Evolutionary conservation across 164 flowering plant genomes (phyloP), one percentile per base, ranked within the genome.

Genomic region (Vitis rupestris): DNA sequence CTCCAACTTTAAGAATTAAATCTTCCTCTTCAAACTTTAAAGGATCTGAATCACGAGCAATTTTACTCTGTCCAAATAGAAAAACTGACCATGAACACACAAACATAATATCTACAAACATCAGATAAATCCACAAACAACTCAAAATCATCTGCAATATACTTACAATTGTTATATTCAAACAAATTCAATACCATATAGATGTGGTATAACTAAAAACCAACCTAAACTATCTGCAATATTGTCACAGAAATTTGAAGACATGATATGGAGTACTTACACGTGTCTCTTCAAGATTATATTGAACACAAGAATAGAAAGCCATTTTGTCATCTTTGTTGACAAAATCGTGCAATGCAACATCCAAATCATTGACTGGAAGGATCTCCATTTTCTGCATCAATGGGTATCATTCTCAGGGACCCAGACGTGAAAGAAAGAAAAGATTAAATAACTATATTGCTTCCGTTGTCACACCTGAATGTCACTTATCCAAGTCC

Each of bases 321-420:
- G 99, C 98, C 87, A 82, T 80, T 75, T 93, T 95, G 76, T 95
- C 99, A 83, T 95, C 99, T 82, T 95, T 95, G 78, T 85, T 95
- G 8, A 95, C 97, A 85, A 93, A 93, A 66, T 90, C 88, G 23
- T 95, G 99, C 52, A 95, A 83, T 60, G 99, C 98, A 76, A 84
- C 88, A 85, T 89, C 94, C 89, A 95, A 76, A 78, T 95, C 99
- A 78, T 81, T 87, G 68, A 95, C 97, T 0, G 98, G 99, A 67
- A 93, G 96, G 63, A 95, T 86, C 85, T 95, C 99, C 99, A 95
- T 95, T 88, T 91, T 93, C 99, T 95, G 93, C 76, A 83, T 37
- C 44, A 37, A 37, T 37, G 0, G 0, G 7, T 37, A 37, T 37
- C 44, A 37, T 37, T 37, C 44, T 37, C 44, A 37, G 44, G 44